These are phyloP conservation scores for Leishmania guyanensis DNA, from an alignment of 208 protist genomes.

Conservation along the genomic window DNA sequence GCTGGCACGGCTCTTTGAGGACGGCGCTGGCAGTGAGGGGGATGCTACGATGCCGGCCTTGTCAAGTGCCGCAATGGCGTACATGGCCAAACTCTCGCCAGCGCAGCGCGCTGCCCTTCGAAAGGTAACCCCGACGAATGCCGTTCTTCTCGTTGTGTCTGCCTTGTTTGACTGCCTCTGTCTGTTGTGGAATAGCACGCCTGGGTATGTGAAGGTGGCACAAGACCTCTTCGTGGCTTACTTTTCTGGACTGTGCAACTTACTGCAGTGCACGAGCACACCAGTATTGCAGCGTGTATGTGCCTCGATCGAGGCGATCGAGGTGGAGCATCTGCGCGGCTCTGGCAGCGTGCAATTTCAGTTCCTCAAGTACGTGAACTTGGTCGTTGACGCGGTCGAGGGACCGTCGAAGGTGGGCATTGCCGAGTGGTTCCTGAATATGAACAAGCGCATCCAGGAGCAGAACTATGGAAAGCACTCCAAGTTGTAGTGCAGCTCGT, in stretches of 20 bases:
- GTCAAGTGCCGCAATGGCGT: conserved; percentile 8
- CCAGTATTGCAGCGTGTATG: conserved; percentile 79
- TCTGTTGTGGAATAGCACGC: conserved; percentile 54
- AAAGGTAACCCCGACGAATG: conserved; percentile 56
- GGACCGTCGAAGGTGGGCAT: conserved; percentile 68
- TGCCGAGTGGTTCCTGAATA: conserved; percentile 76
- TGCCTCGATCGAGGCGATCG: conserved; percentile 78
- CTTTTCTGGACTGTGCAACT: conserved; percentile 76
- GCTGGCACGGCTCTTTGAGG: conserved; percentile 41
- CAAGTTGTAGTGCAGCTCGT: conserved; percentile 34
- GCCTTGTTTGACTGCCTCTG: conserved; percentile 80
- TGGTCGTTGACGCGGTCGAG: conserved; percentile 52
- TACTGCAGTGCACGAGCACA: conserved; percentile 68
- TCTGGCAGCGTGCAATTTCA: conserved; percentile 50
- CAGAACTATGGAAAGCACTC: conserved; percentile 37
- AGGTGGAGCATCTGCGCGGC: conserved; percentile 72
- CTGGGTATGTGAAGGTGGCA: conserved; percentile 30
- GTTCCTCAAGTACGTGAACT: conserved; percentile 72
- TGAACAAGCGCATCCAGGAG: conserved; percentile 47
- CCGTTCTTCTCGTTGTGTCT: conserved; percentile 77
- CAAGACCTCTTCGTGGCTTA: conserved; percentile 69
- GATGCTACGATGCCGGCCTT: conserved; percentile 16
- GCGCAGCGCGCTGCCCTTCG: conserved; percentile 32
- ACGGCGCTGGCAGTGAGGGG: conserved; percentile 27
- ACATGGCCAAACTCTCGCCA: conserved; percentile 23